Base-by-base conservation (phyloP, 257 asterid species). In the Nicotiana tabacum region DNA sequence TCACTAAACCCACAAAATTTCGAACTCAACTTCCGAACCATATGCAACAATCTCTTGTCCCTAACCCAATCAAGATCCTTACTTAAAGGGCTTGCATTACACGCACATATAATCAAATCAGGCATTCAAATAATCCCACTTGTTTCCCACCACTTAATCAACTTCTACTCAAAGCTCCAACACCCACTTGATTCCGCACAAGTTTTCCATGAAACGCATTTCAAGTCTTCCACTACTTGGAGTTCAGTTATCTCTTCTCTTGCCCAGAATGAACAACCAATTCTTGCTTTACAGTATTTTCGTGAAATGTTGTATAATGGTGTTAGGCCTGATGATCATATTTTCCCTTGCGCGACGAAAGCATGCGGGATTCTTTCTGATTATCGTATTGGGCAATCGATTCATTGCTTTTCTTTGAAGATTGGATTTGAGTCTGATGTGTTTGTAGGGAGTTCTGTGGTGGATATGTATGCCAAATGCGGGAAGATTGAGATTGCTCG, bases 191-290 rank as follows among this genome's bases (percentile, higher is more conserved):
- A 86, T 76, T 89, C 97, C 79, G 92, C 90, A 83, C 56, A 80
- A 16, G 78, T 92, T 65, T 93, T 95, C 76, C 81, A 66, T 2
- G 95, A 93, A 61, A 84, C 96, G 61, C 85, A 80, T 6, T 78
- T 88, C 82, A 95, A 91, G 82, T 92, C 95, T 15, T 84, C 97
- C 65, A 91, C 99, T 68, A 91, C 97, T 48, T 95, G 98, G 98
- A 93, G 99, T 82, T 92, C 98, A 13, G 85, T 93, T 79, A 86
- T 95, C 64, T 90, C 97, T 5, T 85, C 91, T n/a, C 91, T 92
- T 77, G 81, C 94, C 33, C 92, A 93, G 76, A 94, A 92, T 68
- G 95, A 93, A 27, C 90, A 90, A 21, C 97, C 98, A 24, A 27
- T 89, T 48, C 80, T 82, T 17, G 97, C 93, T 60, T 85, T 95